Percentiles rank a stretch among this genome's conserved stretches.
phyloP scores from a whole-genome alignment of 208 protist species.

The Herpetomonas tarakana region DNA sequence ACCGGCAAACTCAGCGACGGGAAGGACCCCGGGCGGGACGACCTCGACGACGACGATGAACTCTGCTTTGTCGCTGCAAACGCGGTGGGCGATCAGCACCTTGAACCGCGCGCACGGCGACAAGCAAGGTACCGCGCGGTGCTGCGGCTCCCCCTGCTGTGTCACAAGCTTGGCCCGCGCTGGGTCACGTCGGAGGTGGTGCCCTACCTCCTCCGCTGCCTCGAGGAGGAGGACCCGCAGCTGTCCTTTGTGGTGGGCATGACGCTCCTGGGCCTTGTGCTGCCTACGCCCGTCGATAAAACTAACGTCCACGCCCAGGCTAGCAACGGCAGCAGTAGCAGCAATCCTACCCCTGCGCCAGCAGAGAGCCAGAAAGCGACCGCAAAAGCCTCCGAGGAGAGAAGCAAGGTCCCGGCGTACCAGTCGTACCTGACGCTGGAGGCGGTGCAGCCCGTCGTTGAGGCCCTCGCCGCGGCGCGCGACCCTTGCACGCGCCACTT shows the following conservation, averaged over 20 bases:
- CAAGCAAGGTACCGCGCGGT: conserved; percentile 55
- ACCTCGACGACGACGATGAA: conserved; percentile 20
- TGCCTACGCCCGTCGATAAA: conserved; percentile 13
- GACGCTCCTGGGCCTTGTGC: conserved; percentile 45
- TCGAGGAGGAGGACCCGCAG: conserved; percentile 71
- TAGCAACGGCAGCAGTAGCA: neutral
- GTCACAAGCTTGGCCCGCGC: conserved; percentile 37
- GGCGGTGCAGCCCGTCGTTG: conserved; percentile 39
- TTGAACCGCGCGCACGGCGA: conserved; percentile 45
- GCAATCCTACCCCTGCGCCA: neutral
- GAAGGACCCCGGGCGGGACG: conserved; percentile 1
- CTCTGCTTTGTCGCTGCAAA: conserved; percentile 25
- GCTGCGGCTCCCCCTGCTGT: conserved; percentile 51
- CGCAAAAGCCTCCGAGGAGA: too few species aligned
- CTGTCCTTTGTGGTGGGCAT: conserved; percentile 54
- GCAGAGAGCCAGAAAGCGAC: neutral
- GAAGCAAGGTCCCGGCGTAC: neutral
- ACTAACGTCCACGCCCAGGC: neutral
- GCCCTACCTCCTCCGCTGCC: conserved; percentile 72
- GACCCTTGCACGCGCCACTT: conserved; percentile 49
- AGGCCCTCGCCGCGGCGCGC: conserved; percentile 35
- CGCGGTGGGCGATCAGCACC: conserved; percentile 30
- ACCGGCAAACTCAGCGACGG: conserved; percentile 1
- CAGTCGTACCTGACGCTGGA: conserved; percentile 25
- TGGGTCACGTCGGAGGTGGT: conserved; percentile 60